These are phyloP conservation scores for Flaveria trinervia DNA, from an alignment of 129 eudicot species.

Conservation along the genomic window DNA sequence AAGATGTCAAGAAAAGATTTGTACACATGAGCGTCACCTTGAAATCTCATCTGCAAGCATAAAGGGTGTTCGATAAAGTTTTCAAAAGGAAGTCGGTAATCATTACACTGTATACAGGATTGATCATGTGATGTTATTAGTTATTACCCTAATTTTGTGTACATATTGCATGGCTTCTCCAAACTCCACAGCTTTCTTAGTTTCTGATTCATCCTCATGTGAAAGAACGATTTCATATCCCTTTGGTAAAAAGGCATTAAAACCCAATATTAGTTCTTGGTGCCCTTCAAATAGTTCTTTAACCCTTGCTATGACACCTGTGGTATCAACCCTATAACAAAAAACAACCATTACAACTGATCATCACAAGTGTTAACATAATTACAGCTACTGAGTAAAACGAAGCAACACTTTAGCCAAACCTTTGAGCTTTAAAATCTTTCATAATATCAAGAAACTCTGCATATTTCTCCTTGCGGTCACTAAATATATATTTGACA, in stretches of 20 bases:
- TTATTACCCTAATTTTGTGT: slow-evolving; percentile 73
- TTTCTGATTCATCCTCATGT: slow-evolving; percentile 48
- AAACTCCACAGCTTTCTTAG: slow-evolving; percentile 70
- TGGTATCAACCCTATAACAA: slow-evolving; percentile 56
- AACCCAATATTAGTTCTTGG: slow-evolving; percentile 71
- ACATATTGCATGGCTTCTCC: slow-evolving; percentile 76
- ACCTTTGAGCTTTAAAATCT: slow-evolving; percentile 88
- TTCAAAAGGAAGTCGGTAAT: not conserved
- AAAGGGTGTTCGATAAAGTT: slow-evolving; percentile 11
- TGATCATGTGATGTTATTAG: slow-evolving; percentile 17
- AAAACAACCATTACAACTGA: not conserved
- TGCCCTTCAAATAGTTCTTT: slow-evolving; percentile 77
- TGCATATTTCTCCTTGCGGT: slow-evolving; percentile 61
- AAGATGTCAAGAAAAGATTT: slow-evolving; percentile 85
- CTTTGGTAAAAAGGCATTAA: slow-evolving; percentile 88
- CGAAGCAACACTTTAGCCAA: slow-evolving; percentile 9
- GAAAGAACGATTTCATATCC: slow-evolving; percentile 72
- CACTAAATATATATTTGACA: slow-evolving; percentile 72
- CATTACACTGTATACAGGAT: not conserved
- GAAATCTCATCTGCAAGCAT: slow-evolving; percentile 73
- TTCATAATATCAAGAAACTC: slow-evolving; percentile 93
- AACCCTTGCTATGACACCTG: slow-evolving; percentile 72
- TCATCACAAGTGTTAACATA: slow-evolving; percentile 25
- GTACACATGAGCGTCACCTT: slow-evolving; percentile 77
- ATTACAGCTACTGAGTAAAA: not conserved